Evolutionary conservation across 306 rosid species (phyloP), one percentile per base, ranked within the genome.

Genomic region (Carpinus fangiana): DNA sequence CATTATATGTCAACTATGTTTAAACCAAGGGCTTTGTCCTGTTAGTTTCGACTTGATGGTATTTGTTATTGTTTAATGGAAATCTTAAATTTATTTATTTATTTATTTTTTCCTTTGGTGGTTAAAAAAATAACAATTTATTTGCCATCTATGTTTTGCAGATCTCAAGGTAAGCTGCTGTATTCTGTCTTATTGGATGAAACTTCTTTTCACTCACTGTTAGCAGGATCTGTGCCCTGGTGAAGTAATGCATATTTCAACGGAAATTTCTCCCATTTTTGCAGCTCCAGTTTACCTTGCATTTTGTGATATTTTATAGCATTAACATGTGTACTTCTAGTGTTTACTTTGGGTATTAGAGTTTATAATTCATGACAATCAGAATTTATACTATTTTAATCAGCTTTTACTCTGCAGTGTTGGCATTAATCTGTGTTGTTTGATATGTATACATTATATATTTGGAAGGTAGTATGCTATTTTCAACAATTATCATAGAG

Each of bases 141-240:
- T 73, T 45, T 82, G 31, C 64, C 78, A 77, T 60, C 60, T 77
- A 76, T 82, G 36, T 88, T 62, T 86, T 90, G 90, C 97, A 94
- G 98, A 88, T 90, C 89, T 61, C 98, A 89, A 94, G 98, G 98
- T 94, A 92, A 67, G 85, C 83, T 73, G 79, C 56, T 76, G 61
- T 81, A 62, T 79, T 74, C 83, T 79, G 74, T 81, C 84, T 83
- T 69, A 70, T 56, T 55, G 77, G 79, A 64, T 73, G 72, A 57
- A 80, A 59, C 72, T 78, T 77, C n/a, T 75, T 66, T 80, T 74
- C 62, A 78, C 85, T 79, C 66, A 52, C 69, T 52, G 47, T 70
- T 41, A 82, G 38, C 51, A 14, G 78, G 72, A 67, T 43, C 64
- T 73, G 74, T 79, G 72, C 80, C 80, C 76, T 62, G 76, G 48